Base-by-base conservation (phyloP, 2,329 filamentous ascomycete species). In the Cercospora berteroae region DNA sequence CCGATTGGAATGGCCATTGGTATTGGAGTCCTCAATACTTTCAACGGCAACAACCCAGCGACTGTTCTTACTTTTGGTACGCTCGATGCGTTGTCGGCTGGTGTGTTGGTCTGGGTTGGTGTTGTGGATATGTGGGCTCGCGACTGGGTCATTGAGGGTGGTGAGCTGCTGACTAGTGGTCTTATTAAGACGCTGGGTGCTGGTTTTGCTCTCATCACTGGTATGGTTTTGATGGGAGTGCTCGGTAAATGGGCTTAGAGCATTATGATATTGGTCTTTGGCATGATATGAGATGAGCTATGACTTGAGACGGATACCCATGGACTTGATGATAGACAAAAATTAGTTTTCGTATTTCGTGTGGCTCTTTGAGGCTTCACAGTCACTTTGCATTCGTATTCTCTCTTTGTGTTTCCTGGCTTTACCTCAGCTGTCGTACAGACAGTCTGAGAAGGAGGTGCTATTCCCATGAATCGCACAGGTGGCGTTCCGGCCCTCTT, bases 1-100 rank as follows among this genome's bases (percentile, higher is more conserved):
- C 91, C 91, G 0, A 81, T 92, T 31, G 91, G 91, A 10, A 94
- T 94, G 90, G 90, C 88, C 0, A 93, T 94, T 67, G 91, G 91
- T 0, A 88, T 93, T 36, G 90, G 89, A 2, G 89, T 91, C 3
- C 79, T 93, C 29, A 80, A 88, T 42, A 77, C 82, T 8, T 93
- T 93, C 80, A 93, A 94, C 73, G 90, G 90, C 4, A 92, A 91
- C 72, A 86, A 91, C 71, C 85, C 83, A 3, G 82, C 83, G 1
- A 93, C 90, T 0, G 82, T 93, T 48, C 79, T 93, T 52, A 88
- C 90, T 2, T 87, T 93, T 39, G 91, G 90, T 0, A 92, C 90
- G 0, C 81, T 94, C 1, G 88, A 94, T 77, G 89, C 90, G 5
- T 75, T 93, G 9, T 91, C 88, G 0, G 90, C 91, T 0, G 91